A percentile compares a stretch with the other conserved stretches of the same genome.
Conservation (phyloP, 192 early-diverging fungal species). For the Thamnidium elegans region DNA sequence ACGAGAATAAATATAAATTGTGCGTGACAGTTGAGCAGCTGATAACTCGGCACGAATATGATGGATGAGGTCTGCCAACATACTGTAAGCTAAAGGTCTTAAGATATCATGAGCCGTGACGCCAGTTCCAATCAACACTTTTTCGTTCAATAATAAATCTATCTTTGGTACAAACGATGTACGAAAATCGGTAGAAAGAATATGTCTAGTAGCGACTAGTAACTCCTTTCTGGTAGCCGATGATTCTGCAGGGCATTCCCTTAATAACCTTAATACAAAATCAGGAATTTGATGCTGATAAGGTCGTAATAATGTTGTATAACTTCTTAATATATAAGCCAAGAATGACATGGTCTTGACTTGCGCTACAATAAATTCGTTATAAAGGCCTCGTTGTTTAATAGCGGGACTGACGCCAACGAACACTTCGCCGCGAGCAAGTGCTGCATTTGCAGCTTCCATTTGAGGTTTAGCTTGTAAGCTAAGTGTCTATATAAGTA, state of each 20-base stretch:
- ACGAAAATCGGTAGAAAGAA: slow-evolving; percentile 91
- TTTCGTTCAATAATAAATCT: slow-evolving; percentile 89
- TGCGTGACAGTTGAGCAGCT: slow-evolving; percentile 72
- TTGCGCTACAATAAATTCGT: slow-evolving; percentile 94
- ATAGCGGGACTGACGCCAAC: slow-evolving; percentile 77
- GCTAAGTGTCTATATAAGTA: slow-evolving; percentile 46
- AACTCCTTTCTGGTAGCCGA: slow-evolving; percentile 94
- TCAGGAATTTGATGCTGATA: slow-evolving; percentile 83
- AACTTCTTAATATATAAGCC: slow-evolving; percentile 90
- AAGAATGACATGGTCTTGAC: slow-evolving; percentile 98
- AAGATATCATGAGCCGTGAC: slow-evolving; percentile 91
- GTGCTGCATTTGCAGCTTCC: slow-evolving; percentile 49
- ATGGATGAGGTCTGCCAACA: slow-evolving; percentile 95
- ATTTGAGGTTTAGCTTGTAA: slow-evolving; percentile 55
- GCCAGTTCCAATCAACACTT: slow-evolving; percentile 89
- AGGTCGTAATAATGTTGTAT: slow-evolving; percentile 63
- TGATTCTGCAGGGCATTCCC: slow-evolving; percentile 91
- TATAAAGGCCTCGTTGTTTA: slow-evolving; percentile 67
- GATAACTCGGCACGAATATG: slow-evolving; percentile 86
- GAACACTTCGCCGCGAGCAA: slow-evolving; percentile 61
- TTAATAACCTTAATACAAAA: slow-evolving; percentile 83
- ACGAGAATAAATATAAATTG: slow-evolving; percentile 87
- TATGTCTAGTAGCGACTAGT: slow-evolving; percentile 90
- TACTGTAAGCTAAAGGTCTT: slow-evolving; percentile 88
- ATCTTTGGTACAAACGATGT: slow-evolving; percentile 88